Percentiles rank a stretch among this genome's conserved stretches.
Evolutionary conservation across 1,284 basidiomycete genomes (phyloP).

Genomic region (Salmacisia buchloeana): DNA sequence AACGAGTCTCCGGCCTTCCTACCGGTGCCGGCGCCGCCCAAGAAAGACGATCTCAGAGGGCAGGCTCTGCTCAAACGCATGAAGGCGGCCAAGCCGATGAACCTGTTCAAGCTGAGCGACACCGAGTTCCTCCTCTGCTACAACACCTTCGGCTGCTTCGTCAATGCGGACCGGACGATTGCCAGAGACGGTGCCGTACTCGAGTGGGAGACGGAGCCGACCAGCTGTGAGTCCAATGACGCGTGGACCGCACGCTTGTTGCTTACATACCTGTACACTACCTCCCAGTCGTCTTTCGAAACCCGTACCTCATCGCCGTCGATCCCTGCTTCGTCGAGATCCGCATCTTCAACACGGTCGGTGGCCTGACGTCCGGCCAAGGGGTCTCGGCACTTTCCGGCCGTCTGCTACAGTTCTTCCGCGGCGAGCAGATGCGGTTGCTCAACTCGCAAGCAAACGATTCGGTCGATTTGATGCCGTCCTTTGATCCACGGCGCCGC

Average conservation of each 20-base stretch:
- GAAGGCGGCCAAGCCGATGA: slow-evolving; percentile 71
- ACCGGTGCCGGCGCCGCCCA: slow-evolving; percentile 63
- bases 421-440: slow-evolving; percentile 47
- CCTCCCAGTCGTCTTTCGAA: slow-evolving; percentile 68
- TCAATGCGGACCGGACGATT: slow-evolving; percentile 22
- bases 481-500: background rate
- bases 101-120: slow-evolving; percentile 74
- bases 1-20: slow-evolving; percentile 56
- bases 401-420: slow-evolving; percentile 80
- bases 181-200: slow-evolving; percentile 60
- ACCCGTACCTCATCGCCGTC: slow-evolving; percentile 83
- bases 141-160: slow-evolving; percentile 78
- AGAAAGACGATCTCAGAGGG: slow-evolving; percentile 66
- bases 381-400: slow-evolving; percentile 67
- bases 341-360: slow-evolving; percentile 50
- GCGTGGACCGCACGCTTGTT: slow-evolving; percentile 59
- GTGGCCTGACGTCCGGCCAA: background rate
- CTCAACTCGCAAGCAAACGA: background rate
- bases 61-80: slow-evolving; percentile 72
- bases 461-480: background rate
- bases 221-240: background rate
- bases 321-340: slow-evolving; percentile 89
- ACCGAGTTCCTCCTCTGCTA: slow-evolving; percentile 90
- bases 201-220: slow-evolving; percentile 81
- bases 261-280: background rate